These are phyloP conservation scores for Rhizopus delemar DNA, from an alignment of 371 early-diverging fungal species.

Conservation along the genomic window DNA sequence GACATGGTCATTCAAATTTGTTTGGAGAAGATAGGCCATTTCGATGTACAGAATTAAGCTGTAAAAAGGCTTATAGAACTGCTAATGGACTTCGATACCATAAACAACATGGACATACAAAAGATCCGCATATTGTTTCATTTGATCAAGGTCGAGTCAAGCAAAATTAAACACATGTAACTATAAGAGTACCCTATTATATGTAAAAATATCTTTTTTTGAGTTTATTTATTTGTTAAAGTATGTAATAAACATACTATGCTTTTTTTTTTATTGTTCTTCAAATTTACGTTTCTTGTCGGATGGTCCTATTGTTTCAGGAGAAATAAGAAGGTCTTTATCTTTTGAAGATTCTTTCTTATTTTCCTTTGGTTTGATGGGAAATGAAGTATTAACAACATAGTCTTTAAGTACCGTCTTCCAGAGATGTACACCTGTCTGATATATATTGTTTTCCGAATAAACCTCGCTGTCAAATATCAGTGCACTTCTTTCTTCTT, in stretches of 20 bases:
- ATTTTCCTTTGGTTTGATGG: conserved; percentile 15
- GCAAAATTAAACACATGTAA: background rate
- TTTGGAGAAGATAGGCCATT: conserved; percentile 17
- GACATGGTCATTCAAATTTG: conserved; percentile 14
- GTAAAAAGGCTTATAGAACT: conserved; percentile 50
- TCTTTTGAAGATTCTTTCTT: background rate
- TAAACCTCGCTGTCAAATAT: conserved; percentile 36
- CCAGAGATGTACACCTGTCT: conserved; percentile 28
- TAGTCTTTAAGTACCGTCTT: conserved; percentile 32
- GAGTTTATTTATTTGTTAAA: background rate
- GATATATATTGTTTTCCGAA: conserved; percentile 27
- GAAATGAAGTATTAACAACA: conserved; percentile 28
- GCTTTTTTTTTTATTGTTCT: background rate
- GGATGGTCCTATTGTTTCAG: no score
- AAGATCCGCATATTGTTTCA: conserved; percentile 14
- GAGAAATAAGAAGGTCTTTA: background rate
- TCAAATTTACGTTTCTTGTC: background rate
- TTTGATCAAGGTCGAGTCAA: background rate
- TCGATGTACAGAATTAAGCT: conserved; percentile 35
- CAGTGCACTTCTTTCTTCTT: conserved; percentile 20
- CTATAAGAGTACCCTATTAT: background rate
- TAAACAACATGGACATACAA: conserved; percentile 38
- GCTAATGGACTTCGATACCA: conserved; percentile 47
- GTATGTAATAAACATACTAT: background rate
- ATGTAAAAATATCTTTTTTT: conserved; percentile 1